Percentiles rank a stretch among this genome's conserved stretches.
Conservation (phyloP, 192 early-diverging fungal genomes). For the Paraglomus occultum region DNA sequence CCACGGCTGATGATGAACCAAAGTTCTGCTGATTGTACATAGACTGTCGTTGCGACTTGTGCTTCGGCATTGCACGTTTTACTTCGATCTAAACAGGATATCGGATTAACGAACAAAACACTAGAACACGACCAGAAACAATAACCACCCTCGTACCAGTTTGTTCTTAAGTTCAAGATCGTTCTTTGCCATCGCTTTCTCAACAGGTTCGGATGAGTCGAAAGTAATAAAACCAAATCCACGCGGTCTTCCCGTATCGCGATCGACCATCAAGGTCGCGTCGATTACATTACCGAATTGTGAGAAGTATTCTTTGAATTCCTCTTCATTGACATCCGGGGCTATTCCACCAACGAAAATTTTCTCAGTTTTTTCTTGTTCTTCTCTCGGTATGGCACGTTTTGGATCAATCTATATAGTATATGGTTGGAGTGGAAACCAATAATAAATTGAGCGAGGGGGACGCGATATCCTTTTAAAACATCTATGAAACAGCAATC, state of each 20-base stretch:
- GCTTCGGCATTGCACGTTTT: slow-evolving; percentile 69
- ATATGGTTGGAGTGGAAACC: not conserved
- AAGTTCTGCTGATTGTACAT: slow-evolving; percentile 25
- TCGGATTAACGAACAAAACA: not conserved
- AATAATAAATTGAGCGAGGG: too few species aligned
- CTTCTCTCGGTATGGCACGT: slow-evolving; percentile 66
- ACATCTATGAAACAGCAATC: too few species aligned
- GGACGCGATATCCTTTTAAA: too few species aligned
- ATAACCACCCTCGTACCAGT: slow-evolving; percentile 41
- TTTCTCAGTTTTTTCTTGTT: slow-evolving; percentile 81
- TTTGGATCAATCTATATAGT: slow-evolving; percentile 69
- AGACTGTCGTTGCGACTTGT: slow-evolving; percentile 38
- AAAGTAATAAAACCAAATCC: slow-evolving; percentile 97
- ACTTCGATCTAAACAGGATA: slow-evolving; percentile 58
- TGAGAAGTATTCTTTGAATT: slow-evolving; percentile 81
- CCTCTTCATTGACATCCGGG: slow-evolving; percentile 81
- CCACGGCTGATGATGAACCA: slow-evolving; percentile 34
- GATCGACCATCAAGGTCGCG: slow-evolving; percentile 82
- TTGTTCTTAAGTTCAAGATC: slow-evolving; percentile 73
- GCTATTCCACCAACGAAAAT: slow-evolving; percentile 92
- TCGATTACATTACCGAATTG: slow-evolving; percentile 85
- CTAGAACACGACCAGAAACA: not conserved
- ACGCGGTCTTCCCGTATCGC: slow-evolving; percentile 81
- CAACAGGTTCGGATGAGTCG: slow-evolving; percentile 70
- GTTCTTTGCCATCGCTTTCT: slow-evolving; percentile 68